Evolutionary conservation across 2,329 filamentous ascomycete species (phyloP).

Genomic region (Paradendryphiella salina): DNA sequence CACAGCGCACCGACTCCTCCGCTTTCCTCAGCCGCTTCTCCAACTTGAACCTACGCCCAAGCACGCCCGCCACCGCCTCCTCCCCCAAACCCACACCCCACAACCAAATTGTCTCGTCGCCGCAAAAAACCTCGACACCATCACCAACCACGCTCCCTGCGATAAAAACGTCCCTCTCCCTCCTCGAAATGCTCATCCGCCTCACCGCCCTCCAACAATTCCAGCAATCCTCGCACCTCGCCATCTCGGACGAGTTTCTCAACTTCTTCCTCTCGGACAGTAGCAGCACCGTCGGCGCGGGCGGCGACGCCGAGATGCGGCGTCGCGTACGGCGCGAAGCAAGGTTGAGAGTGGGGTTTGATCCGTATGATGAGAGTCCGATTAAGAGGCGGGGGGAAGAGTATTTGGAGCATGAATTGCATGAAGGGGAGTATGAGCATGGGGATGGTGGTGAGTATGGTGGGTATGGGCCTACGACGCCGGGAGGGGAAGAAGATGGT

Average conservation of each 20-base stretch:
- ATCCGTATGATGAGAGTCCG: conserved; percentile 72
- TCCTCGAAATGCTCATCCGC: conserved; percentile 86
- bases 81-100: conserved; percentile 18
- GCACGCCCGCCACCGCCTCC: conserved; percentile 27
- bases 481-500: conserved; percentile 8
- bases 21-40: conserved; percentile 51
- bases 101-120: conserved; percentile 36
- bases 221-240: conserved; percentile 84
- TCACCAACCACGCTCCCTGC: conserved; percentile 46
- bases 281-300: conserved; percentile 67
- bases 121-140: conserved; percentile 25
- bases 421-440: conserved; percentile 14
- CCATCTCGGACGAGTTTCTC: conserved; percentile 84
- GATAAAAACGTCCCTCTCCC: conserved; percentile 71
- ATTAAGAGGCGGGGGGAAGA: conserved; percentile 68
- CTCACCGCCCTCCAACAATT: conserved; percentile 88
- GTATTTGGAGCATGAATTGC: conserved; percentile 57
- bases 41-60: conserved; percentile 50
- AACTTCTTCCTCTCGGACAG: conserved; percentile 81
- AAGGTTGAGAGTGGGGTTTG: conserved; percentile 66
- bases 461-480: neutral
- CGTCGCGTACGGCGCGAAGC: conserved; percentile 64
- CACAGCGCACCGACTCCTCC: conserved; percentile 46
- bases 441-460: too few species aligned
- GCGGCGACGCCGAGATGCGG: conserved; percentile 63